phyloP scores from a whole-genome alignment of 2,329 filamentous ascomycete species.

The Epichloe typhina region DNA sequence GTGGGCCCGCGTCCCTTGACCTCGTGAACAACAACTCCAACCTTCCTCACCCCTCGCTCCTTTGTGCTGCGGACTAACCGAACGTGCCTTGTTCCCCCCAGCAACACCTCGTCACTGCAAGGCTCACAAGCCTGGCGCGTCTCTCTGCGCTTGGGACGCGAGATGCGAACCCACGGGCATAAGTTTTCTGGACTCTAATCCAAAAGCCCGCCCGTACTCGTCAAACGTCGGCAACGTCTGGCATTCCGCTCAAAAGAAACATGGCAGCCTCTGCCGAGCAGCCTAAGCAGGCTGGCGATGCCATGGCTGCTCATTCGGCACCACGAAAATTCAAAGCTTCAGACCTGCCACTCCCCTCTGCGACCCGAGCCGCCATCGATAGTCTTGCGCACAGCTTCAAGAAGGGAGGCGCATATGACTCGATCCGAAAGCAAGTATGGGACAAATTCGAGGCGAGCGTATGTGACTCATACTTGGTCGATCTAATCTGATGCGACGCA shows the following conservation, averaged over 20 bases:
- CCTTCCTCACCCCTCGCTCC: background rate
- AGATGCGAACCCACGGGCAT: conserved; percentile 1
- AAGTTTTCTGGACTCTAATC: background rate
- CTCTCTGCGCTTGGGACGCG: background rate
- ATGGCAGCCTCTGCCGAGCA: conserved; percentile 17
- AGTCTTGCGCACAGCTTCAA: conserved; percentile 69
- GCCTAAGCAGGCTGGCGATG: conserved; percentile 10
- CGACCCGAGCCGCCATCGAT: conserved; percentile 63
- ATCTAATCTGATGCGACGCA: too few relatives aligned
- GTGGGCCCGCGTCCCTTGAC: background rate
- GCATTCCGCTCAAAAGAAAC: background rate
- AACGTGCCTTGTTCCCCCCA: background rate
- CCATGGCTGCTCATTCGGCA: conserved; percentile 5
- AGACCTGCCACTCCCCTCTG: conserved; percentile 58
- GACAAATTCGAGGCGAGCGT: conserved; percentile 61
- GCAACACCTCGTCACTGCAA: too few relatives aligned
- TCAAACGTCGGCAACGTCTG: background rate
- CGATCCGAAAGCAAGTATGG: conserved; percentile 64
- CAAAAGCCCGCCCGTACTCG: background rate
- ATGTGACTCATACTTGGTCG: conserved; percentile 9
- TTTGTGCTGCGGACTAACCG: background rate
- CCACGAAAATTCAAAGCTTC: conserved; percentile 53
- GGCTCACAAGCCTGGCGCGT: background rate
- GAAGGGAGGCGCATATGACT: conserved; percentile 75
- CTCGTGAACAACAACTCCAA: background rate